Evolutionary conservation across 2,329 filamentous ascomycete species (phyloP).

Genomic region (Coniochaeta sp.): DNA sequence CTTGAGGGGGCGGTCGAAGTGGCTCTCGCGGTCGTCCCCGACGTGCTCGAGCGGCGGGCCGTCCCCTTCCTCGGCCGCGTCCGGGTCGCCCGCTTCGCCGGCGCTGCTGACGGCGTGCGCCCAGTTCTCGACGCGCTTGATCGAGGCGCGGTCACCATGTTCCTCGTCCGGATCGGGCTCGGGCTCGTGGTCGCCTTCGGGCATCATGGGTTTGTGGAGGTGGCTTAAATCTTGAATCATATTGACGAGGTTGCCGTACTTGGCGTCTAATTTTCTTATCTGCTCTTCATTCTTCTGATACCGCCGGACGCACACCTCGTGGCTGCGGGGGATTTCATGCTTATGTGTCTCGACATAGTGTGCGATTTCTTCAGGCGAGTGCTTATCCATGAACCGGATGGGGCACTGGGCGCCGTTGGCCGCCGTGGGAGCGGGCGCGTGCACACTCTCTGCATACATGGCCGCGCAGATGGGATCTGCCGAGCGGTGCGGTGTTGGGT

Average conservation of each 20-base stretch:
- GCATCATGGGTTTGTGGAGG: slow-evolving; percentile 83
- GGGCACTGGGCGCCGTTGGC: slow-evolving; percentile 58
- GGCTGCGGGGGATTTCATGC: slow-evolving; percentile 87
- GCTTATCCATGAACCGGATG: slow-evolving; percentile 86
- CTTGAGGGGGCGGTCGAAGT: slow-evolving; percentile 78
- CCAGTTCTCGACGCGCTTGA: slow-evolving; percentile 78
- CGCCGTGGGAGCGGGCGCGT: slow-evolving; percentile 41
- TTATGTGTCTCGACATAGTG: slow-evolving; percentile 93
- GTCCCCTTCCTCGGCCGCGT: slow-evolving; percentile 19
- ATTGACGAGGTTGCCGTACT: slow-evolving; percentile 84
- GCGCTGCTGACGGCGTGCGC: slow-evolving; percentile 61
- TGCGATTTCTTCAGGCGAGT: slow-evolving; percentile 87
- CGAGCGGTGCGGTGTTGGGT: slow-evolving; percentile 39
- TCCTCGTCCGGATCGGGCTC: no score
- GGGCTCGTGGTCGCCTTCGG: slow-evolving; percentile 45
- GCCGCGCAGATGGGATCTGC: slow-evolving; percentile 57
- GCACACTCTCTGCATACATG: slow-evolving; percentile 54
- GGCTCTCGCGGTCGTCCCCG: slow-evolving; percentile 57
- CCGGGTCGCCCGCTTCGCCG: slow-evolving; percentile 18
- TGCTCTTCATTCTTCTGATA: slow-evolving; percentile 84
- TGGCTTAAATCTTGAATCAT: slow-evolving; percentile 90
- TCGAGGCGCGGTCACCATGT: slow-evolving; percentile 43
- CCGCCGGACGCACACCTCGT: slow-evolving; percentile 83
- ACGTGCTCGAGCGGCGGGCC: slow-evolving; percentile 28
- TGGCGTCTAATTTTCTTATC: slow-evolving; percentile 82